Base-by-base conservation (phyloP, 1,139 yeast species). In the Oligophagozyma castellii region DNA sequence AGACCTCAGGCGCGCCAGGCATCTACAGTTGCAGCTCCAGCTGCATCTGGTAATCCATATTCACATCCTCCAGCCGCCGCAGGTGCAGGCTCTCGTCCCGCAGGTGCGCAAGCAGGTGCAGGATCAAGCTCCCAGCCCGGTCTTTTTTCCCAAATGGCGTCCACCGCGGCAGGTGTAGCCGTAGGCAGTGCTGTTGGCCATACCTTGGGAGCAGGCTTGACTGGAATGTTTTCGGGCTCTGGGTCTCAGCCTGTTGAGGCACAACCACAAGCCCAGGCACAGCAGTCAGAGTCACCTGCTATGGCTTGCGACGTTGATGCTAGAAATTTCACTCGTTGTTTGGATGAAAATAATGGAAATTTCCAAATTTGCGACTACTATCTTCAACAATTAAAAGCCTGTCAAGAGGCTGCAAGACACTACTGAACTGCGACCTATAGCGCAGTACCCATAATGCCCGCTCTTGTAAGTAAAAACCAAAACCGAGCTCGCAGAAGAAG, bases 91-190 rank as follows among this genome's bases (percentile, higher is more conserved):
- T 26, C 28, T 7, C 8, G 7, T 7, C 32, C 24, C 12, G 23
- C 33, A 6, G 29, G 24, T 48, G 61, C 62, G 30, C 69, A 60
- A 35, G 65, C 67, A 31, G 69, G 62, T 53, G n/a, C n/a, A n/a
- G n/a, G n/a, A n/a, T n/a, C n/a, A n/a, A n/a, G n/a, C n/a, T n/a
- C n/a, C n/a, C 80, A 73, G 54, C 96, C 98, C 30, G 95, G 96
- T 45, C 53, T 89, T 55, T 86, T 89, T 51, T 80, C 92, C 36
- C 94, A 89, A 61, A 89, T 89, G 96, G 96, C 96, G 19, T 68
- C 93, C 26, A 89, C 98, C 32, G 98, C 98, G 36, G 98, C 96
- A 31, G 98, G 98, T 71, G 98, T 89, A 22, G 98, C 96, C 30
- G 95, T 89, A 35, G 98, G 98, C 49, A 80, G 95, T 33, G 76